A percentile compares a stretch with the other conserved stretches of the same genome.
Conservation (phyloP, 148 eudicot genomes). For the Fagopyrum esculentum region DNA sequence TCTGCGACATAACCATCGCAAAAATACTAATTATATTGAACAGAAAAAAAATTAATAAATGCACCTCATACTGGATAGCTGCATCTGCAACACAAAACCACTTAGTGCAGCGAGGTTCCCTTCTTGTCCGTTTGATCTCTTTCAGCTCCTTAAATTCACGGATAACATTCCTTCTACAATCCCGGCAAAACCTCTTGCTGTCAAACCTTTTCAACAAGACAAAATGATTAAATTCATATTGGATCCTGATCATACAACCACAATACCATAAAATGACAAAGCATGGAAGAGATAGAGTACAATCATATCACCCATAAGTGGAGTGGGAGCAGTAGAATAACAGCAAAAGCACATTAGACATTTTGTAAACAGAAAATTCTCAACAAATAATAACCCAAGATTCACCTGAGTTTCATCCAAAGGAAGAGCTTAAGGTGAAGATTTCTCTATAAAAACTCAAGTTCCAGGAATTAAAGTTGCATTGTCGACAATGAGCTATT, state of each 20-base stretch:
- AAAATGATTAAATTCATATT: slow-evolving; percentile 5
- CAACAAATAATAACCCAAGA: background rate
- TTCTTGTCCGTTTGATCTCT: slow-evolving; percentile 80
- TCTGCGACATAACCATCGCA: slow-evolving; percentile 61
- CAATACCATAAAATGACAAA: background rate
- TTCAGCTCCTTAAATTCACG: slow-evolving; percentile 94
- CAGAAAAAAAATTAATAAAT: background rate
- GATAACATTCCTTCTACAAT: slow-evolving; percentile 94
- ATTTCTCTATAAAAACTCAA: background rate
- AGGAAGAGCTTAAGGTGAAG: background rate
- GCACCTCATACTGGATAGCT: slow-evolving; percentile 87
- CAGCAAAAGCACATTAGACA: background rate
- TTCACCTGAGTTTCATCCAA: background rate
- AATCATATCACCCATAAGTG: background rate
- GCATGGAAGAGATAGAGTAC: background rate
- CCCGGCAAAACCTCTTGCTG: slow-evolving; percentile 94
- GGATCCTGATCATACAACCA: background rate
- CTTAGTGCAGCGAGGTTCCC: slow-evolving; percentile 74
- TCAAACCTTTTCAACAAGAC: slow-evolving; percentile 53
- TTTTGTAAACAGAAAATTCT: background rate
- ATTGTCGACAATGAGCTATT: background rate
- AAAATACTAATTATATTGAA: background rate
- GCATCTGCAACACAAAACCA: slow-evolving; percentile 98
- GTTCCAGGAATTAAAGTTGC: background rate
- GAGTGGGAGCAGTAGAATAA: background rate